A percentile compares a stretch with the other conserved stretches of the same genome.
These are phyloP conservation scores for Pichia sorboxylosa DNA, from an alignment of 1,139 yeast species.

Conservation along the genomic window DNA sequence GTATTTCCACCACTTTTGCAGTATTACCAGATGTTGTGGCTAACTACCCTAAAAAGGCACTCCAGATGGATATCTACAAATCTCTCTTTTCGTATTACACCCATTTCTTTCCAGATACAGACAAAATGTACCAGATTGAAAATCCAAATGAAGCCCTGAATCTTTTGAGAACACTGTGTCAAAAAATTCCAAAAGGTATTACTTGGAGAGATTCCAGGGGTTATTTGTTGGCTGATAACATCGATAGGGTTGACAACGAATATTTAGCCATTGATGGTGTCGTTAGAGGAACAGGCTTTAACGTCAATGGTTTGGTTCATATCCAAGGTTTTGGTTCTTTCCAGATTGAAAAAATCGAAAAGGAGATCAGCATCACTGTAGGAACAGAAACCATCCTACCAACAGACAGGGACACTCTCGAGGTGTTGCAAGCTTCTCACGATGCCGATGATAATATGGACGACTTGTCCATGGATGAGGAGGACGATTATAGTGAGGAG, in stretches of 20 bases:
- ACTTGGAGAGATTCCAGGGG: slow-evolving; percentile 91
- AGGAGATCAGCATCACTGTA: slow-evolving; percentile 21
- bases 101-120: slow-evolving; percentile 86
- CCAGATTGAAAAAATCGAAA: slow-evolving; percentile 60
- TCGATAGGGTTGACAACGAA: slow-evolving; percentile 35
- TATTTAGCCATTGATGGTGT: slow-evolving; percentile 61
- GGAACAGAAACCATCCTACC: slow-evolving; percentile 31
- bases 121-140: slow-evolving; percentile 65
- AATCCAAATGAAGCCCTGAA: slow-evolving; percentile 54
- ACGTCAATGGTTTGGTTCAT: slow-evolving; percentile 67
- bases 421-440: slow-evolving; percentile 47
- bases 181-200: slow-evolving; percentile 73
- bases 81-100: slow-evolving; percentile 73
- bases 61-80: slow-evolving; percentile 66
- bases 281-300: slow-evolving; percentile 78
- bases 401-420: slow-evolving; percentile 52
- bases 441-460: slow-evolving; percentile 32
- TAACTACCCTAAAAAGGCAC: slow-evolving; percentile 61
- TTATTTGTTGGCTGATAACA: slow-evolving; percentile 65
- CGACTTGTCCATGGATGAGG: slow-evolving; percentile 57
- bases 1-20: slow-evolving; percentile 75
- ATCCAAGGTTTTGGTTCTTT: slow-evolving; percentile 87
- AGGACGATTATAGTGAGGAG: slow-evolving; percentile 28
- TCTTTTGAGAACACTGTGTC: slow-evolving; percentile 67
- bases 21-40: slow-evolving; percentile 65